phyloP scores from a whole-genome alignment of 2,329 filamentous ascomycete species.

The Hansfordia pulvinata region DNA sequence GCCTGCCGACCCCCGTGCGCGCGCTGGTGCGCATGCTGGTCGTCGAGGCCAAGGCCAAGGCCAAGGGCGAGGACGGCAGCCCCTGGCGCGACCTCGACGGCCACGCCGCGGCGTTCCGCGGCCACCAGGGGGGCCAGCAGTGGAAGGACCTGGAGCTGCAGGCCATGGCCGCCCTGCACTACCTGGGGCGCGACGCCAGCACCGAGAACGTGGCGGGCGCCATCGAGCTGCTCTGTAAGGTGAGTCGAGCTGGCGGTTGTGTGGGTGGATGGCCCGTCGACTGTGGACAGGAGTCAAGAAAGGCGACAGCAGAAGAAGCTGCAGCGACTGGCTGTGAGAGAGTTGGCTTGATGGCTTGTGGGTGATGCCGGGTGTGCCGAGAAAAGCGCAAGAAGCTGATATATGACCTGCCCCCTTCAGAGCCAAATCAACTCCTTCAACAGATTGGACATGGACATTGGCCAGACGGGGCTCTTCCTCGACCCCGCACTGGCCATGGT shows the following conservation, averaged over 20 bases:
- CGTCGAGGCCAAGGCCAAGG: slow-evolving; percentile 17
- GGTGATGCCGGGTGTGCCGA: slow-evolving; percentile 4
- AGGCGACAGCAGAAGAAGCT: too few species aligned
- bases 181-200: slow-evolving; percentile 23
- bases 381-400: neutral
- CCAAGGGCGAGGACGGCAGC: too few species aligned
- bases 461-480: slow-evolving; percentile 39
- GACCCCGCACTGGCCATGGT: slow-evolving; percentile 42
- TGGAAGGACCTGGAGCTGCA: slow-evolving; percentile 36
- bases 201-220: slow-evolving; percentile 24
- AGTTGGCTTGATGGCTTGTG: neutral
- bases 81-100: slow-evolving; percentile 28
- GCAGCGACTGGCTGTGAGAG: neutral
- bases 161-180: slow-evolving; percentile 34
- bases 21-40: slow-evolving; percentile 38
- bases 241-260: slow-evolving; percentile 20
- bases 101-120: slow-evolving; percentile 27
- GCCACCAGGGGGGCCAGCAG: slow-evolving; percentile 3
- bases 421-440: slow-evolving; percentile 51
- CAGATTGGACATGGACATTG: slow-evolving; percentile 36
- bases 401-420: too few species aligned
- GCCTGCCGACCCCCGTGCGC: slow-evolving; percentile 40
- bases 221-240: slow-evolving; percentile 38
- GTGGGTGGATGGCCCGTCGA: too few species aligned
- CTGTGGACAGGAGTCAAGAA: too few species aligned